Evolutionary conservation across 805 yeast genomes (phyloP).

Genomic region (Candida ovalis): DNA sequence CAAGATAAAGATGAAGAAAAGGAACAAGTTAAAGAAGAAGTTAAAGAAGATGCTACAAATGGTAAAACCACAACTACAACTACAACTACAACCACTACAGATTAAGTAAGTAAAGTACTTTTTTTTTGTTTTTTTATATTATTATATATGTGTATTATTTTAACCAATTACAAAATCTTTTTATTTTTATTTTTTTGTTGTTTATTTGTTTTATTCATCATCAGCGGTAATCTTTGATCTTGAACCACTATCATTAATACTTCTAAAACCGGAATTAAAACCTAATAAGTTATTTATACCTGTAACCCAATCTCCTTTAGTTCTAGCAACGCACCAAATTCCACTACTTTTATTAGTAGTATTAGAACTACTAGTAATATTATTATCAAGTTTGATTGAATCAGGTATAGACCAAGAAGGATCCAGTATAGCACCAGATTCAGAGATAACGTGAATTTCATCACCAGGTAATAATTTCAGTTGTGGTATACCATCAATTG

Average conservation of each 20-base stretch:
- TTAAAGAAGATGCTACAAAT: neutral
- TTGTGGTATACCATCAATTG: slow-evolving; percentile 82
- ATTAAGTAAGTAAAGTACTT: too few species aligned
- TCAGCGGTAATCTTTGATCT: neutral
- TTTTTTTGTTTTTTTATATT: neutral
- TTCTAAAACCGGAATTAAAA: slow-evolving; percentile 79
- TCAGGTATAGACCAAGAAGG: slow-evolving; percentile 48
- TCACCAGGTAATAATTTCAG: slow-evolving; percentile 69
- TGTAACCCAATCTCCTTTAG: slow-evolving; percentile 86
- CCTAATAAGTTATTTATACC: slow-evolving; percentile 87
- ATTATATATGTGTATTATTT: neutral
- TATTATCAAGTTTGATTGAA: slow-evolving; percentile 8
- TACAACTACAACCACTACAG: too few species aligned
- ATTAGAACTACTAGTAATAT: slow-evolving; percentile 1
- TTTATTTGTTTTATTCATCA: neutral
- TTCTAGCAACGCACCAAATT: slow-evolving; percentile 81
- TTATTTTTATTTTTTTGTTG: too few species aligned
- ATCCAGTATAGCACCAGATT: slow-evolving; percentile 55
- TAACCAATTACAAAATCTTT: neutral
- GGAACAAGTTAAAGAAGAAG: neutral
- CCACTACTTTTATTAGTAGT: slow-evolving; percentile 40
- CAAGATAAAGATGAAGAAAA: neutral
- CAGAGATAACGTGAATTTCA: slow-evolving; percentile 68
- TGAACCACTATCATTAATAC: slow-evolving; percentile 18
- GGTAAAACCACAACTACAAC: too few species aligned